Base-by-base conservation (phyloP, 1,284 basidiomycete species). In the Apiotrichum laibachii region DNA sequence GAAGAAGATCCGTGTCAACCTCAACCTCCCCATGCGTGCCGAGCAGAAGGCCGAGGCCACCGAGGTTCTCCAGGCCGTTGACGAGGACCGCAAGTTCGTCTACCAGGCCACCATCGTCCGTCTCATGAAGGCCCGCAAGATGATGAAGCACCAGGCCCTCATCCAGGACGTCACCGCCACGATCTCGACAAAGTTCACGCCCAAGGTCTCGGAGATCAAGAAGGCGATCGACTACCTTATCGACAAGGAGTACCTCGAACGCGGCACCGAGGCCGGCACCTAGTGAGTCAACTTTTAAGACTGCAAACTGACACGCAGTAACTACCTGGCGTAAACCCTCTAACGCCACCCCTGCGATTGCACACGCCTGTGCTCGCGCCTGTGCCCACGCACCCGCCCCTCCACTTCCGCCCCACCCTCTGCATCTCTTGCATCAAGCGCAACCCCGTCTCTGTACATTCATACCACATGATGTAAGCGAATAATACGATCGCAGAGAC, bases 91-190 rank as follows among this genome's bases (percentile, higher is more conserved):
- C 63, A 95, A 96, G 82, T 90, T 96, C 73, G 86, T 96, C 59
- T 93, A 98, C 60, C 96, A 99, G 77, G 95, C 95, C 16, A 95
- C 91, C 16, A 96, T 99, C 70, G 95, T 99, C 53, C 88, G 92
- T 57, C 90, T 98, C 77, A 97, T 98, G 95, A 98, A 98, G 80
- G 92, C 92, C 22, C 85, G 95, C 59, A 95, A 83, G 86, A 92
- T 90, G 61, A 89, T 98, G 87, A 95, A 95, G 82, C 95, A 98
- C 80, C 90, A 94, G 76, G 84, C 86, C 0, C 81, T 99, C 64
- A 93, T 99, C 64, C 89, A 91, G 71, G 96, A 99, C 74, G 92
- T 97, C 63, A 93, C 94, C 62, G 60, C 86, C 2, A 92, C 93
- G 76, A 92, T 98, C 67, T 88, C 89, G 39, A 65, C 68, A 45